Evolutionary conservation across 768 basidiomycete genomes (phyloP).

Genomic region (Suillus discolor): DNA sequence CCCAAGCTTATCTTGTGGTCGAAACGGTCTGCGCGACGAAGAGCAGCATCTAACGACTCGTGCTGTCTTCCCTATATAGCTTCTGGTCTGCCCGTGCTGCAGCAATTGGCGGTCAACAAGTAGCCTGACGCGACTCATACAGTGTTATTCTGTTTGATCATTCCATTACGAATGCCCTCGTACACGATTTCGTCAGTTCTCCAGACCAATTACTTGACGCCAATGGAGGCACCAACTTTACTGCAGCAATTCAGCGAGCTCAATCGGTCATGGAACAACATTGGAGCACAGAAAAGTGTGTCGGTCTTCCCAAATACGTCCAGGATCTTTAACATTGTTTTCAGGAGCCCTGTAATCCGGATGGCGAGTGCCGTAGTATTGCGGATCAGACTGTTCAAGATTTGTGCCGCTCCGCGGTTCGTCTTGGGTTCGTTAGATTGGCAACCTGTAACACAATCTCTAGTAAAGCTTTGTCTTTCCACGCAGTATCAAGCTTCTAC

Average conservation of each 20-base stretch:
- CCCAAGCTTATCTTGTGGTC: conserved; percentile 98
- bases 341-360: conserved; percentile 49
- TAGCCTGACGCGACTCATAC: conserved; percentile 53
- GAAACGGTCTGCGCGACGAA: conserved; percentile 91
- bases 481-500: conserved; percentile 44
- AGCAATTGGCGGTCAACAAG: conserved; percentile 32
- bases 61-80: conserved; percentile 53
- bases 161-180: conserved; percentile 23
- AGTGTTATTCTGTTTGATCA: conserved; percentile 52
- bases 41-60: conserved; percentile 91
- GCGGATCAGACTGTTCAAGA: conserved; percentile 40
- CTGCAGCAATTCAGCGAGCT: conserved; percentile 38
- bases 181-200: conserved; percentile 49
- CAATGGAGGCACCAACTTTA: conserved; percentile 45
- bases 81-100: conserved; percentile 59
- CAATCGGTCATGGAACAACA: conserved; percentile 41
- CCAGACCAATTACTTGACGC: conserved; percentile 47
- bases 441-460: conserved; percentile 1
- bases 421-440: conserved; percentile 40
- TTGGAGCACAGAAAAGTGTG: conserved; percentile 56
- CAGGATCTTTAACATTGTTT: neutral
- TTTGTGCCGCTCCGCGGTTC: conserved; percentile 43
- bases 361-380: conserved; percentile 50
- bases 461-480: conserved; percentile 60
- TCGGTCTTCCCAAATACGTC: neutral